phyloP scores from a whole-genome alignment of 164 flowering plant genomes.

The Dillenia turbinata region DNA sequence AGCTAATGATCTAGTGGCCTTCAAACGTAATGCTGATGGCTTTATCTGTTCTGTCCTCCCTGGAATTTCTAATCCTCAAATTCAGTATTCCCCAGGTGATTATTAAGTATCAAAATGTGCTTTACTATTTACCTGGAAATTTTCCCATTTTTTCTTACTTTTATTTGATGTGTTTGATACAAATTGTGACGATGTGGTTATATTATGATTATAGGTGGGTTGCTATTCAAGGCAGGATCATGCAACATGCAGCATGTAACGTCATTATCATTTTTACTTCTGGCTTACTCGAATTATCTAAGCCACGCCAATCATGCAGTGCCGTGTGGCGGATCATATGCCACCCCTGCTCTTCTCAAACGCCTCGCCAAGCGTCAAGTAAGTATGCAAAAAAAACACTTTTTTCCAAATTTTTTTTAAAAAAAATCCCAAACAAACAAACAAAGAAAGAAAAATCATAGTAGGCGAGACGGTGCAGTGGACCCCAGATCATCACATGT shows the following conservation, averaged over 20 bases:
- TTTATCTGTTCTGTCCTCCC: constrained; percentile 86
- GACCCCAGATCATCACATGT: too few relatives aligned
- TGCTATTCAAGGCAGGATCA: constrained; percentile 82
- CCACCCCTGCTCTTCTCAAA: constrained; percentile 62
- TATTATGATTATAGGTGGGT: constrained; percentile 51
- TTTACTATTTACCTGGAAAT: not conserved
- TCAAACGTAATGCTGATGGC: constrained; percentile 73
- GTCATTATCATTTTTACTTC: constrained; percentile 78
- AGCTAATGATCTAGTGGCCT: constrained; percentile 56
- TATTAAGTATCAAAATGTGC: not conserved
- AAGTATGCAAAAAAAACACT: not conserved
- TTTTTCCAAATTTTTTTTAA: too few relatives aligned
- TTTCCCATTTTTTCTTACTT: not conserved
- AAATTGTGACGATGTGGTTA: too few relatives aligned
- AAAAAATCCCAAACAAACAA: too few relatives aligned
- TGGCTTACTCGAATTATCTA: constrained; percentile 84
- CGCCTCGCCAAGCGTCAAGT: constrained; percentile 86
- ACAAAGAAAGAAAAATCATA: too few relatives aligned
- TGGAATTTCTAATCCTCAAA: constrained; percentile 67
- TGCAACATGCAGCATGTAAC: constrained; percentile 99
- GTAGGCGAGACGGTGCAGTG: too few relatives aligned
- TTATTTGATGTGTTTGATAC: not conserved
- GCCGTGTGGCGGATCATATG: constrained; percentile 66
- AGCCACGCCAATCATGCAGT: constrained; percentile 86
- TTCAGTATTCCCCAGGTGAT: constrained; percentile 92